These are phyloP conservation scores for Persicaria maculosa DNA, from an alignment of 148 eudicot species.

Conservation along the genomic window DNA sequence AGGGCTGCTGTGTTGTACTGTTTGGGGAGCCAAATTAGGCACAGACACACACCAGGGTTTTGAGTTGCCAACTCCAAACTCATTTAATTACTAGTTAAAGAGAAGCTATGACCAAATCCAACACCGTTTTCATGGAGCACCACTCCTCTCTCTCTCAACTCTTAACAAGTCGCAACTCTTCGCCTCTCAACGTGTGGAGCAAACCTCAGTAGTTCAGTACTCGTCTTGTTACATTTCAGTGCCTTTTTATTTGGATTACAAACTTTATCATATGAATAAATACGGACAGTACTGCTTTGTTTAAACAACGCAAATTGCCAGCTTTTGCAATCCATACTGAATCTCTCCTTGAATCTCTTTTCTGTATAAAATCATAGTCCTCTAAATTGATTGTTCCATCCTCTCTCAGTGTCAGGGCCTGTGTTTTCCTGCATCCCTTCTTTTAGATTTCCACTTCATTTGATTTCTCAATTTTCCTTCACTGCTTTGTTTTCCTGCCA, in stretches of 20 bases:
- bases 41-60: no score
- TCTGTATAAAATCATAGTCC: not conserved
- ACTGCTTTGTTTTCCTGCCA: no score
- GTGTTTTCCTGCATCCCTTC: not conserved
- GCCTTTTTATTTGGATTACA: not conserved
- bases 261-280: no score
- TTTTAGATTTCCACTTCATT: no score
- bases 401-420: not conserved
- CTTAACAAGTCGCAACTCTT: not conserved
- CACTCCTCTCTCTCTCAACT: not conserved
- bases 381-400: not conserved
- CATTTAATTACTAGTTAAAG: not conserved
- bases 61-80: no score
- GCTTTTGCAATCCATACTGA: not conserved
- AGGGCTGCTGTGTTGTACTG: no score
- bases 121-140: not conserved
- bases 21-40: no score
- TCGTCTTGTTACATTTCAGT: not conserved
- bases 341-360: not conserved
- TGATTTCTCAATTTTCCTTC: no score
- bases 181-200: not conserved
- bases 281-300: no score
- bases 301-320: not conserved
- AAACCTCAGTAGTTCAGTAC: conserved; percentile 1
- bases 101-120: conserved; percentile 7